Evolutionary conservation across 192 early-diverging fungal genomes (phyloP).

Genomic region (Coemansia sp.): DNA sequence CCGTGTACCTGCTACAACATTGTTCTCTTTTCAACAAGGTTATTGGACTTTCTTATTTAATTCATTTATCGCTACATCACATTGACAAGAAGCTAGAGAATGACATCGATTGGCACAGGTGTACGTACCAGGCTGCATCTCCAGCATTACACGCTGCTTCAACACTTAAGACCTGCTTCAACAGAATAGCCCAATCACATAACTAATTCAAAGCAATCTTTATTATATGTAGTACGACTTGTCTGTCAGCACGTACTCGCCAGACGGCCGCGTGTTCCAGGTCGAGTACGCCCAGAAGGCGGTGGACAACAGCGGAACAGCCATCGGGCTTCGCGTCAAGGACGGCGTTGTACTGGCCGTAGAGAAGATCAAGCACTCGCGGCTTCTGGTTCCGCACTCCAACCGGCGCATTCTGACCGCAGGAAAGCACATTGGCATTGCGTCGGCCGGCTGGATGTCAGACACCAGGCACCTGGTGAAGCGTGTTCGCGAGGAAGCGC

Average conservation of each 20-base stretch:
- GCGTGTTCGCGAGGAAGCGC: constrained; percentile 87
- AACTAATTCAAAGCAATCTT: background rate
- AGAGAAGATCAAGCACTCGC: constrained; percentile 93
- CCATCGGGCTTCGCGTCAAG: constrained; percentile 89
- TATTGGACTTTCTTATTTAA: background rate
- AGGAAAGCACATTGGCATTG: constrained; percentile 91
- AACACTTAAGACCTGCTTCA: background rate
- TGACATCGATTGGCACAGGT: constrained; percentile 91
- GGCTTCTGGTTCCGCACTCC: constrained; percentile 87
- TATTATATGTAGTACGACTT: constrained; percentile 80
- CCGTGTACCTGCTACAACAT: background rate
- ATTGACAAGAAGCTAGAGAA: constrained; percentile 25
- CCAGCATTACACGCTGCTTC: background rate
- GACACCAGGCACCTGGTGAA: constrained; percentile 89
- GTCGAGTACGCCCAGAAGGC: constrained; percentile 98
- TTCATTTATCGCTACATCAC: constrained; percentile 3
- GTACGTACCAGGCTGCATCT: constrained; percentile 55
- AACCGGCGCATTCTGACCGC: constrained; percentile 92
- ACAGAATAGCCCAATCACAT: background rate
- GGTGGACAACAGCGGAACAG: constrained; percentile 97
- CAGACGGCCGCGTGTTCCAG: constrained; percentile 98
- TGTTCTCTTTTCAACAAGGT: background rate
- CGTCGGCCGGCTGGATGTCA: constrained; percentile 88
- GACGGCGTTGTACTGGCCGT: constrained; percentile 97
- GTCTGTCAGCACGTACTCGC: constrained; percentile 97